Percentiles rank a stretch among this genome's conserved stretches.
phyloP scores from a whole-genome alignment of 768 basidiomycete genomes.

The Gloeostereum incarnatum region DNA sequence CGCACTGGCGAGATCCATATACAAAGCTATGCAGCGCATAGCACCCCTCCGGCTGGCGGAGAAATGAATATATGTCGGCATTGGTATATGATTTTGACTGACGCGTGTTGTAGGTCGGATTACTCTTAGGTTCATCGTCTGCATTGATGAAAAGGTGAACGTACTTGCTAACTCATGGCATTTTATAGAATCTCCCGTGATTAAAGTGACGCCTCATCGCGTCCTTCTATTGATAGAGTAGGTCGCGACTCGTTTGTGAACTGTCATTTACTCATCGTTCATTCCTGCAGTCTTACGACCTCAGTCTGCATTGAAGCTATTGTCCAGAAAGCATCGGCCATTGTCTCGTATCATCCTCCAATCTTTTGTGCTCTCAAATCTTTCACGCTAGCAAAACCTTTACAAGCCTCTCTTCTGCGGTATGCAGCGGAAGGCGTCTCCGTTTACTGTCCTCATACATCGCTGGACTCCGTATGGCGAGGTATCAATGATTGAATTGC shows the following conservation, averaged over 20 bases:
- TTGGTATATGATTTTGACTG: constrained; percentile 6
- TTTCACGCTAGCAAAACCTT: constrained; percentile 65
- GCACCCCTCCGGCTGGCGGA: constrained; percentile 83
- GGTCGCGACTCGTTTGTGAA: constrained; percentile 11
- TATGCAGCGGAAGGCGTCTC: constrained; percentile 80
- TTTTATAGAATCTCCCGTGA: constrained; percentile 44
- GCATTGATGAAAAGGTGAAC: background rate
- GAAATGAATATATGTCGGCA: constrained; percentile 88
- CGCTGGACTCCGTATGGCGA: constrained; percentile 73
- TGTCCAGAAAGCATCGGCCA: constrained; percentile 46
- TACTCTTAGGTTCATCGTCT: constrained; percentile 50
- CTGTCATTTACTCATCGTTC: constrained; percentile 12
- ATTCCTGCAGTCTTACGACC: constrained; percentile 53
- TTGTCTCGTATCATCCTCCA: constrained; percentile 81
- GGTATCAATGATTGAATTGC: constrained; percentile 93
- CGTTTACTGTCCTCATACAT: constrained; percentile 83
- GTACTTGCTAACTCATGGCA: constrained; percentile 3
- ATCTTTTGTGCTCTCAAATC: constrained; percentile 72
- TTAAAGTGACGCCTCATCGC: constrained; percentile 31
- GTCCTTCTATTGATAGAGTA: constrained; percentile 70
- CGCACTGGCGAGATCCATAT: too few species aligned
- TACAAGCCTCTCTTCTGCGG: constrained; percentile 64
- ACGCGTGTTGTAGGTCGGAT: constrained; percentile 57
- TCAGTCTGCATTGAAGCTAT: constrained; percentile 65
- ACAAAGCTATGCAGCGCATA: constrained; percentile 79